Percentiles rank a stretch among this genome's conserved stretches.
Conservation (phyloP, 192 early-diverging fungal genomes). For the Linnemannia elongata region DNA sequence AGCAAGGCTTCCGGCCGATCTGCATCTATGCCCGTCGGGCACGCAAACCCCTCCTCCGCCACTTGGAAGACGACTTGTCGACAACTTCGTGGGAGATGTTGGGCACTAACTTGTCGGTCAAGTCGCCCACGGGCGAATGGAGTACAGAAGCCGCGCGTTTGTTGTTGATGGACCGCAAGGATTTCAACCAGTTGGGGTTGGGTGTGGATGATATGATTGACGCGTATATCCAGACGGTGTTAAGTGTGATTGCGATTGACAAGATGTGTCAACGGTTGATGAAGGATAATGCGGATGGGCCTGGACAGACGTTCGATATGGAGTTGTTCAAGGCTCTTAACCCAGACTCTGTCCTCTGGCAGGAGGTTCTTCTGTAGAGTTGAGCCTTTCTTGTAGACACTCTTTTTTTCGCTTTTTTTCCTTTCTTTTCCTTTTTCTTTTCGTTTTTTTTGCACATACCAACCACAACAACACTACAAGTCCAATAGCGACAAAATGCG, state of each 20-base stretch:
- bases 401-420: background rate
- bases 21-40: slow-evolving; percentile 87
- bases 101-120: slow-evolving; percentile 89
- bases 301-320: slow-evolving; percentile 63
- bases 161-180: slow-evolving; percentile 92
- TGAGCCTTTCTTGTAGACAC: background rate
- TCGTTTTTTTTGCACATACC: background rate
- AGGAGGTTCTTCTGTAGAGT: slow-evolving; percentile 60
- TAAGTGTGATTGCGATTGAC: slow-evolving; percentile 89
- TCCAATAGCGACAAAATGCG: background rate
- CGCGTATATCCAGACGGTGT: slow-evolving; percentile 89
- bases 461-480: no score
- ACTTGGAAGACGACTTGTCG: slow-evolving; percentile 40
- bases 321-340: slow-evolving; percentile 71
- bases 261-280: slow-evolving; percentile 76
- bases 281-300: slow-evolving; percentile 50
- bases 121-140: slow-evolving; percentile 80
- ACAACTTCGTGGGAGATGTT: slow-evolving; percentile 91
- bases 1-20: slow-evolving; percentile 83
- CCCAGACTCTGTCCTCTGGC: slow-evolving; percentile 70
- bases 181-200: slow-evolving; percentile 88
- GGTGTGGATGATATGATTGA: slow-evolving; percentile 91
- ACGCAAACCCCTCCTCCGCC: slow-evolving; percentile 73
- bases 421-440: background rate
- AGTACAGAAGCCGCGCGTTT: slow-evolving; percentile 86